Conservation (phyloP, 2,329 filamentous ascomycete genomes). For the Lecanicillium sp. region DNA sequence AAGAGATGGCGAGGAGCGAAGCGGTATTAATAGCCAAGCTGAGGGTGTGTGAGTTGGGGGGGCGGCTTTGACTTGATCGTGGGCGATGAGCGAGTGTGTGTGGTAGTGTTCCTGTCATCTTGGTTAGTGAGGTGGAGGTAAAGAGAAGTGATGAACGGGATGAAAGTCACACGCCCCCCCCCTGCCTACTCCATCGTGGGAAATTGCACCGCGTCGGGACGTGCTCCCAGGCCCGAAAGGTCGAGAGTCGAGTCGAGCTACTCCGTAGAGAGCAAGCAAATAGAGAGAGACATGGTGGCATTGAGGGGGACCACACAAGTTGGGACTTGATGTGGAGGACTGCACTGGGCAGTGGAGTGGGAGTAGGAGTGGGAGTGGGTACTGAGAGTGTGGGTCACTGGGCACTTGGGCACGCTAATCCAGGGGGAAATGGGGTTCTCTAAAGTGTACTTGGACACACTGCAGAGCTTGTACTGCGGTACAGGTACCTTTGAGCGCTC, state of each 20-base stretch:
- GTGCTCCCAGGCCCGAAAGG: neutral
- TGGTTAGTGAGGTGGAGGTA: constrained; percentile 1
- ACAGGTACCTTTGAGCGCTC: neutral
- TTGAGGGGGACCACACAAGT: neutral
- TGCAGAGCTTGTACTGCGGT: neutral
- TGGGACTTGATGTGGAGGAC: neutral
- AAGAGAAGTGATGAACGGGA: neutral
- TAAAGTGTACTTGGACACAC: too few species aligned
- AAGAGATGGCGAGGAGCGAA: constrained; percentile 29
- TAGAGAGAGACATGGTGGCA: neutral
- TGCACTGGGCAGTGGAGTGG: neutral
- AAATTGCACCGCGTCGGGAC: constrained; percentile 17
- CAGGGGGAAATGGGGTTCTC: constrained; percentile 8
- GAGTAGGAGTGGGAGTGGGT: neutral
- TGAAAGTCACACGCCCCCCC: constrained; percentile 8
- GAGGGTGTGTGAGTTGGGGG: neutral
- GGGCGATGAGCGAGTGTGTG: neutral
- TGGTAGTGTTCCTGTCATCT: neutral
- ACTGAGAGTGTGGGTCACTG: neutral
- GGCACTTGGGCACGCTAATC: constrained; percentile 4
- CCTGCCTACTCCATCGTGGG: constrained; percentile 18
- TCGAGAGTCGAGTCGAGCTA: too few species aligned
- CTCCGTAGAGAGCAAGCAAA: too few species aligned
- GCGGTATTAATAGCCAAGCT: constrained; percentile 41
- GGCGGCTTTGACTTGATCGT: constrained; percentile 8